Evolutionary conservation across 805 yeast species (phyloP).

Genomic region (Hanseniaspora meyeri): DNA sequence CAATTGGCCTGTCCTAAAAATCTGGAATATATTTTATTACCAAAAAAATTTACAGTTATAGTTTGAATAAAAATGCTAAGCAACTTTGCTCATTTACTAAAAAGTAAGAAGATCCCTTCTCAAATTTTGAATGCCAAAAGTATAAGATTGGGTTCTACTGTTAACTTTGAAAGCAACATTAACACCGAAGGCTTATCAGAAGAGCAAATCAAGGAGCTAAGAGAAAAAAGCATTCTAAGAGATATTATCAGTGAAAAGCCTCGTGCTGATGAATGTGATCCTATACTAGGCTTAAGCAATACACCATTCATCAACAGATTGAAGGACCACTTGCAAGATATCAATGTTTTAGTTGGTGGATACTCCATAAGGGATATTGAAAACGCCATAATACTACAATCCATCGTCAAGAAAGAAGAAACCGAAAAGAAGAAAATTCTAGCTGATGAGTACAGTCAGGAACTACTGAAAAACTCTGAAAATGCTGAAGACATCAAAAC

Average conservation of each 20-base stretch:
- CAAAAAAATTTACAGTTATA: too few relatives aligned
- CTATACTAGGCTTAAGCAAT: conserved; percentile 63
- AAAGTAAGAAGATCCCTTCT: not conserved
- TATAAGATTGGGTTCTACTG: not conserved
- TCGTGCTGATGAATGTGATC: conserved; percentile 45
- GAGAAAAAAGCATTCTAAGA: conserved; percentile 8
- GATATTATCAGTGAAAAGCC: conserved; percentile 8
- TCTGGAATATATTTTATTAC: too few relatives aligned
- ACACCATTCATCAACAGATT: conserved; percentile 61
- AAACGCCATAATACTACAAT: conserved; percentile 51
- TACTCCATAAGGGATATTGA: conserved; percentile 56
- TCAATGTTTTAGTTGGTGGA: conserved; percentile 48
- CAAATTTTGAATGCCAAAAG: not conserved
- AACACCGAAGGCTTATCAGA: not conserved
- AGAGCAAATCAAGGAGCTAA: not conserved
- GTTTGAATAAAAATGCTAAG: not conserved
- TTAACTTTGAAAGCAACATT: not conserved
- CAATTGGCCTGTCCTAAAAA: too few relatives aligned
- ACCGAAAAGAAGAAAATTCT: not conserved
- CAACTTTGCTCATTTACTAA: not conserved
- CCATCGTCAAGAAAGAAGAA: conserved; percentile 29
- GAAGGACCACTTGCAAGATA: conserved; percentile 53
- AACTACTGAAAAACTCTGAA: not conserved
- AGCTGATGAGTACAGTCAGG: conserved; percentile 1
- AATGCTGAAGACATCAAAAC: not conserved